Conservation (phyloP, 1,284 basidiomycete genomes). For the Pyrrhoderma noxium region DNA sequence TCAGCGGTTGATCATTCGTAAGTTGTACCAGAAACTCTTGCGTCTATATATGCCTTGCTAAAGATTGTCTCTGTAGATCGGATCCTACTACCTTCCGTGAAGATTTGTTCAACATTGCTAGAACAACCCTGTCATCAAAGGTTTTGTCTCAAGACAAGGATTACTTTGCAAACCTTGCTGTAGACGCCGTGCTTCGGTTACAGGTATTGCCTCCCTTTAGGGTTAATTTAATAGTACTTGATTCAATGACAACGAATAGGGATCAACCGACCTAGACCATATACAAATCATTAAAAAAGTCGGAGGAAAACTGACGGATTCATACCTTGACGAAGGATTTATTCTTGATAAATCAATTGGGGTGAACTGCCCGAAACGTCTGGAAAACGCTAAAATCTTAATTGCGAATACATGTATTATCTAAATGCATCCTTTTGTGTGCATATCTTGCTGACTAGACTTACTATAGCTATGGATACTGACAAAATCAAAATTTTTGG, state of each 20-base stretch:
- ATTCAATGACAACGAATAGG: conserved; percentile 38
- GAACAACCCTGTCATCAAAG: conserved; percentile 94
- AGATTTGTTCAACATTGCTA: conserved; percentile 94
- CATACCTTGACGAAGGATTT: conserved; percentile 98
- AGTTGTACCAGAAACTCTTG: conserved; percentile 26
- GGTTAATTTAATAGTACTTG: not conserved
- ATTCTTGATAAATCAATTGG: conserved; percentile 97
- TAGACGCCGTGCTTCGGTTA: conserved; percentile 91
- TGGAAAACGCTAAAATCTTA: conserved; percentile 94
- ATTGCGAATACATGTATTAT: conserved; percentile 96
- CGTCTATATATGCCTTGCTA: too few relatives aligned
- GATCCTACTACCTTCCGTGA: conserved; percentile 75
- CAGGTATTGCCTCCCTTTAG: conserved; percentile 45
- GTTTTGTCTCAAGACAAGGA: conserved; percentile 96
- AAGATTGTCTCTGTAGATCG: conserved; percentile 36
- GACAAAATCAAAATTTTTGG: conserved; percentile 99
- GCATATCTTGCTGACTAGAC: conserved; percentile 2
- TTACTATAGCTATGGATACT: conserved; percentile 86
- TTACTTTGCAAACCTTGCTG: conserved; percentile 97
- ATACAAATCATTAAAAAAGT: conserved; percentile 99
- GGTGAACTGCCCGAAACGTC: conserved; percentile 89
- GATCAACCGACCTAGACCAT: conserved; percentile 94
- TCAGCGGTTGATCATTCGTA: conserved; percentile 83
- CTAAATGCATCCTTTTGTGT: conserved; percentile 15
- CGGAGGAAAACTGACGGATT: conserved; percentile 97